Evolutionary conservation across 1,139 yeast genomes (phyloP).

Genomic region (Geotrichum cucujoidarum): DNA sequence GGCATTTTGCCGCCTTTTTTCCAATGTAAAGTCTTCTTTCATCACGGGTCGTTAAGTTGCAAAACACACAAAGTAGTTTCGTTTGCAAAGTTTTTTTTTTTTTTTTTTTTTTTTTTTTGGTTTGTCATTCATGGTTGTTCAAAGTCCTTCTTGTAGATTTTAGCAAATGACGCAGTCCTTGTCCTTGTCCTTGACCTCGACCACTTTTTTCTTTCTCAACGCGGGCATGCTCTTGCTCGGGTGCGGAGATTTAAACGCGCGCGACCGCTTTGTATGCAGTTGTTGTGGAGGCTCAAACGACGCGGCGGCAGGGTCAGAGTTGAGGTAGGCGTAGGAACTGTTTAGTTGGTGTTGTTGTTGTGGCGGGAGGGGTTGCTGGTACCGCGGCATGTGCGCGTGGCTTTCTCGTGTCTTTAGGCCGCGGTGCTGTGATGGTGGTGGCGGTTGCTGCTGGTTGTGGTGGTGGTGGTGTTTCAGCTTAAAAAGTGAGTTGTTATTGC

Average conservation of each 20-base stretch:
- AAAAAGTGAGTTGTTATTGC: constrained; percentile 7
- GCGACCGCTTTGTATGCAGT: constrained; percentile 1
- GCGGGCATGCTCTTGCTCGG: constrained; percentile 19
- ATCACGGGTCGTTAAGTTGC: too few relatives aligned
- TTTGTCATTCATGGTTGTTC: too few relatives aligned
- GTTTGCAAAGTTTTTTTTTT: background rate
- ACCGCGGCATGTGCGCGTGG: constrained; percentile 4
- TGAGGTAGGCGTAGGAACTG: background rate
- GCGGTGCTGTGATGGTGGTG: background rate
- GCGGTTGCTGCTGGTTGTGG: constrained; percentile 5
- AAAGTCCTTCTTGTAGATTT: too few relatives aligned
- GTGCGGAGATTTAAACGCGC: constrained; percentile 12
- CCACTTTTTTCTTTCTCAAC: constrained; percentile 10
- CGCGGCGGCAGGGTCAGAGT: constrained; percentile 5
- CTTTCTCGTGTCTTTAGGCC: background rate
- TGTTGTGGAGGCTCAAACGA: constrained; percentile 11
- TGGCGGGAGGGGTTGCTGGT: constrained; percentile 11
- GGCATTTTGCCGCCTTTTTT: too few relatives aligned
- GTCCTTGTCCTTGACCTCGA: constrained; percentile 10
- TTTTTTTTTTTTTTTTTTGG: too few relatives aligned
- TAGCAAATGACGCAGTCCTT: constrained; percentile 18
- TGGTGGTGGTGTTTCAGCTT: constrained; percentile 14
- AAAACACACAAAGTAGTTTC: too few relatives aligned
- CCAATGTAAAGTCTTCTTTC: too few relatives aligned
- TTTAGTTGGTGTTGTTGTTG: constrained; percentile 6